These are phyloP conservation scores for Dothiorella sarmentorum DNA, from an alignment of 2,329 filamentous ascomycete genomes.

Conservation along the genomic window DNA sequence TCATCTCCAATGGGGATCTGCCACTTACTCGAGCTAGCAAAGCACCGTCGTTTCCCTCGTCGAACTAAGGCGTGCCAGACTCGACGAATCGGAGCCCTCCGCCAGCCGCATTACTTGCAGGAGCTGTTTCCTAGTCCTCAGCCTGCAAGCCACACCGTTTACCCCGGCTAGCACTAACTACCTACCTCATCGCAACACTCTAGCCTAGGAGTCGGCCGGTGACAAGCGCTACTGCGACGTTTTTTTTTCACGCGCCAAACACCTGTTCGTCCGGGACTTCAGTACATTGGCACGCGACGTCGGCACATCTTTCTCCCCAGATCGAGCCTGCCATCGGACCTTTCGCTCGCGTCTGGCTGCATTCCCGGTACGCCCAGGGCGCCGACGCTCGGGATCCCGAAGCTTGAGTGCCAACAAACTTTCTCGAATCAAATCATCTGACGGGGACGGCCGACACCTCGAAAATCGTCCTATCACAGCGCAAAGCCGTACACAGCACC, in stretches of 20 bases:
- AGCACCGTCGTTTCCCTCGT: constrained; percentile 1
- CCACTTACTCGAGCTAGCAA: not conserved
- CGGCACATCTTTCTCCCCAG: too few relatives aligned
- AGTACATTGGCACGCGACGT: not conserved
- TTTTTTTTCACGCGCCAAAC: not conserved
- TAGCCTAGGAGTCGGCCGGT: not conserved
- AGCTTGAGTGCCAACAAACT: not conserved
- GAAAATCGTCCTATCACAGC: not conserved
- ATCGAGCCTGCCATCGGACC: too few relatives aligned
- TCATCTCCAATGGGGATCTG: not conserved
- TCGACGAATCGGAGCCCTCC: not conserved
- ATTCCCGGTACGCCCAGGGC: not conserved
- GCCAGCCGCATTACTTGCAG: constrained; percentile 7
- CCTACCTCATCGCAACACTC: not conserved
- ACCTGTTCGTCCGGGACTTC: constrained; percentile 1
- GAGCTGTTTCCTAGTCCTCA: not conserved
- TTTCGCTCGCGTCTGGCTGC: not conserved
- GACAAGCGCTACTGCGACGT: not conserved
- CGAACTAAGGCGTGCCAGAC: not conserved
- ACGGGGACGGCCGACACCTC: not conserved
- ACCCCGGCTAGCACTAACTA: not conserved
- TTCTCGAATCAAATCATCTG: not conserved
- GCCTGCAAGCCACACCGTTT: constrained; percentile 10
- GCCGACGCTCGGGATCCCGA: not conserved
- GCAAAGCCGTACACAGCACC: not conserved